Conservation (phyloP, 2,329 filamentous ascomycete genomes). For the Colletotrichum gloeosporioides region DNA sequence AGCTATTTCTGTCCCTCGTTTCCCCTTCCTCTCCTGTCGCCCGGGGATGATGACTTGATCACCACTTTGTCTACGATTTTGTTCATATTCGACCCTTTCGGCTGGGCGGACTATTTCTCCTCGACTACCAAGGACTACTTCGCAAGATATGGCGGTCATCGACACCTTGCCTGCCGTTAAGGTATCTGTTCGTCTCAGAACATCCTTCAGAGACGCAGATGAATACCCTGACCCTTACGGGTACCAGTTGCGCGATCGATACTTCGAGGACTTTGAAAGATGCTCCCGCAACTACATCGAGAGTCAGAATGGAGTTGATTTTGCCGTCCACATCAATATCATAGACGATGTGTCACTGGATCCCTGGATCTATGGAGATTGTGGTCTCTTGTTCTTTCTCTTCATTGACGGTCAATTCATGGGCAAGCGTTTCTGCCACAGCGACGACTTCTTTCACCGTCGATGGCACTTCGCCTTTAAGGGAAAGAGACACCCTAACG, state of each 20-base stretch:
- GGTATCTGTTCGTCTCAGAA: background rate
- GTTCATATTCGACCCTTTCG: background rate
- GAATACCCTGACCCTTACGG: constrained; percentile 4
- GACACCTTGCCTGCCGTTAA: background rate
- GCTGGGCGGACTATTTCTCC: background rate
- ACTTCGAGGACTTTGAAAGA: constrained; percentile 1
- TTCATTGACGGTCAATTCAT: constrained; percentile 29
- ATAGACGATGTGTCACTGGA: constrained; percentile 21
- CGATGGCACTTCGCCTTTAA: background rate
- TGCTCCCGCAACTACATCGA: constrained; percentile 32
- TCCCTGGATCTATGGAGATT: constrained; percentile 27
- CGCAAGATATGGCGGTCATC: constrained; percentile 11
- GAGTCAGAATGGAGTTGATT: constrained; percentile 29
- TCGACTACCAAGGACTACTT: background rate
- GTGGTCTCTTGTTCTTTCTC: constrained; percentile 19
- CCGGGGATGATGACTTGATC: background rate
- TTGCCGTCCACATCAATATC: constrained; percentile 25
- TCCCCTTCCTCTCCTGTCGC: background rate
- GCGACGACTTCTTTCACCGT: background rate
- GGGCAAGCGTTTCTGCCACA: constrained; percentile 4
- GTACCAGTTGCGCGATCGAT: background rate
- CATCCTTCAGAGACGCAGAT: background rate
- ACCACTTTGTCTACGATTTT: background rate
- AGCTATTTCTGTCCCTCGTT: background rate
- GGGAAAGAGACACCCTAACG: background rate